These are phyloP conservation scores for Schoenoplectus tabernaemontani DNA, from an alignment of 202 grass and related monocot genomes.

Conservation along the genomic window DNA sequence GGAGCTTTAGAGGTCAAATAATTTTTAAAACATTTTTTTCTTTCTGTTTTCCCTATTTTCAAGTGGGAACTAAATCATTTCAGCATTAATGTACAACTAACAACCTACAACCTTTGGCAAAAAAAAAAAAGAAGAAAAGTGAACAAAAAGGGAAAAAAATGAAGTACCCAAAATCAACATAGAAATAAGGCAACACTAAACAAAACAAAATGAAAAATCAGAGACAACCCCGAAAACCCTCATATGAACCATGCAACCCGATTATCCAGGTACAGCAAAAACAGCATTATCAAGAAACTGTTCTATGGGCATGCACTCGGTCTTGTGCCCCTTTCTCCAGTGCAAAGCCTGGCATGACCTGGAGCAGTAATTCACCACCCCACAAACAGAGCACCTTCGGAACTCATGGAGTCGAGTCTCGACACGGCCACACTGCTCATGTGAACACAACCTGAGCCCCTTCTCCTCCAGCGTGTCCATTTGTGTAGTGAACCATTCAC, in stretches of 20 bases:
- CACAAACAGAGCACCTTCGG: slow-evolving; percentile 40
- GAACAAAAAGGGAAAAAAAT: no score
- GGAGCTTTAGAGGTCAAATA: neutral
- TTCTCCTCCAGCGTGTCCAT: neutral
- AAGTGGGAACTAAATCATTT: neutral
- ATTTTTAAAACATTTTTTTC: neutral
- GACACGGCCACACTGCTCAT: slow-evolving; percentile 30
- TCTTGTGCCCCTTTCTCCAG: slow-evolving; percentile 41
- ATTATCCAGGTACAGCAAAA: neutral
- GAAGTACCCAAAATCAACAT: neutral
- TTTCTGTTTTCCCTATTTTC: slow-evolving; percentile 7
- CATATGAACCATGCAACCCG: neutral
- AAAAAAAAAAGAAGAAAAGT: neutral
- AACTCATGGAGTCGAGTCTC: slow-evolving; percentile 54
- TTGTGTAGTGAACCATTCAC: slow-evolving; percentile 33
- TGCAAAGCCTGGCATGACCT: slow-evolving; percentile 47
- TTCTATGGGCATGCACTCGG: slow-evolving; percentile 27
- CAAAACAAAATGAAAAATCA: neutral
- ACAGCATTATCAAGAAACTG: slow-evolving; percentile 8
- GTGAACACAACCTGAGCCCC: slow-evolving; percentile 38
- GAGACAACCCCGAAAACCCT: neutral
- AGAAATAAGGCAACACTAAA: neutral
- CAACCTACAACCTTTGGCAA: neutral
- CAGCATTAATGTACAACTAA: slow-evolving; percentile 13
- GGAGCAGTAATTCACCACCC: slow-evolving; percentile 48